Base-by-base conservation (phyloP, 1,139 yeast species). In the Cylindricascospora bacillispora region DNA sequence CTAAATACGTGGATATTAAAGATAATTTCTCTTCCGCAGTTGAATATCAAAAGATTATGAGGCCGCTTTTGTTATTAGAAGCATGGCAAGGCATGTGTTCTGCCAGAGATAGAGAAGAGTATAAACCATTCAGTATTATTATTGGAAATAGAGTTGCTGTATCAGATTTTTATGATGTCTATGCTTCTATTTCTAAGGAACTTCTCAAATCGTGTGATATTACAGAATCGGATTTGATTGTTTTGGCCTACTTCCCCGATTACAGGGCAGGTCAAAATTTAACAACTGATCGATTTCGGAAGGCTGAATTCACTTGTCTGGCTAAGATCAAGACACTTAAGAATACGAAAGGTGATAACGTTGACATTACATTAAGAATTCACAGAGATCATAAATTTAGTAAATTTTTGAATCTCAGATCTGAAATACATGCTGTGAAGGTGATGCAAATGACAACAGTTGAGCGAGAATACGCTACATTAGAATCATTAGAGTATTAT, bases 81-180 rank as follows among this genome's bases (percentile, higher is more conserved):
- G 81, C 94, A 40, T 92, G 97, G 97, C 94, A 86, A 48, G 81
- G 85, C 0, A 70, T 92, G 21, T 77, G 73, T 39, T 66, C 82
- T 3, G 73, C 89, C 1, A 75, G 79, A 41, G 70, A 70, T 31
- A 71, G 82, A 14, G 65, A 67, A 2, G 71, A 69, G 17, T 75
- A 72, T 36, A 56, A 49, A 5, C 86, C 94, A 1, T 78, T 89
- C 49, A 68, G 69, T 24, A 47, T 86, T 5, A 59, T 70, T 5
- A 60, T 85, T 23, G 95, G 94, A 9, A 79, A 83, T 26, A 67
- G 95, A 43, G 70, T 83, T 3, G 73, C 82, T 2, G 79, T 82
- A 15, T 94, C 86, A 45, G 80, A 81, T 3, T 89, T 86, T 46
- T 81, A 78, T 47, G 98, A 89, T 47, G 78, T 89, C 2, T 81